Base-by-base conservation (phyloP, 1,139 yeast species). In the Saccharomyces hybrid region DNA sequence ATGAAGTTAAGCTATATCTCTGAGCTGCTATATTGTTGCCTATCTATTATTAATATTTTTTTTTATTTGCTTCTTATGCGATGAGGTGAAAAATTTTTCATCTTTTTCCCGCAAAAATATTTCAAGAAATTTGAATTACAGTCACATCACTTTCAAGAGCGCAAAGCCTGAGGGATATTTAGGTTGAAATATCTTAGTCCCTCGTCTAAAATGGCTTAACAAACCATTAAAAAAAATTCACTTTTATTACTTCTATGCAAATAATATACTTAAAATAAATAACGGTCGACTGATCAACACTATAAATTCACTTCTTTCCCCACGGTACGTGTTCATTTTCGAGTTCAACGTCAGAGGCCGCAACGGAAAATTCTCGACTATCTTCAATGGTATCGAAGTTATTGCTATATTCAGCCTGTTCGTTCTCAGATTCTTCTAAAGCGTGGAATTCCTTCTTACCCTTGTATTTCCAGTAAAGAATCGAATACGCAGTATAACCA, bases 381-480 rank as follows among this genome's bases (percentile, higher is more conserved):
- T 38, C 44, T 16, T 38, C 44, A 19, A 44, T 28, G 13, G 32
- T 34, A 28, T 50, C 52, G 19, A 38, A 38, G 27, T 52, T 51
- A 14, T 52, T 46, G 2, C 48, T 54, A 6, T 51, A 55, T 3
- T 46, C 34, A 11, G 51, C 53, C n/a, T 54, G 53, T 25, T 51
- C 55, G 9, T 29, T 8, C 11, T 48, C 59, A 42, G 62, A 62
- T 38, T 61, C 65, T 44, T 60, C 66, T 4, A 57, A 56, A 8
- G 61, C 58, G 54, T 70, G 67, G 57, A 71, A 79, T 50, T 66
- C 70, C 46, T 68, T 61, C 53, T 67, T 68, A 5, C 78, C 82
- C 60, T 76, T 68, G 26, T 69, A 63, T 38, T 65, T 61, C 88
- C 89, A 85, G 67, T 82, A 82, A 5, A 75, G 70, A 51, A 84